phyloP scores from a whole-genome alignment of 208 protist genomes.

The Zelonia costaricensis region DNA sequence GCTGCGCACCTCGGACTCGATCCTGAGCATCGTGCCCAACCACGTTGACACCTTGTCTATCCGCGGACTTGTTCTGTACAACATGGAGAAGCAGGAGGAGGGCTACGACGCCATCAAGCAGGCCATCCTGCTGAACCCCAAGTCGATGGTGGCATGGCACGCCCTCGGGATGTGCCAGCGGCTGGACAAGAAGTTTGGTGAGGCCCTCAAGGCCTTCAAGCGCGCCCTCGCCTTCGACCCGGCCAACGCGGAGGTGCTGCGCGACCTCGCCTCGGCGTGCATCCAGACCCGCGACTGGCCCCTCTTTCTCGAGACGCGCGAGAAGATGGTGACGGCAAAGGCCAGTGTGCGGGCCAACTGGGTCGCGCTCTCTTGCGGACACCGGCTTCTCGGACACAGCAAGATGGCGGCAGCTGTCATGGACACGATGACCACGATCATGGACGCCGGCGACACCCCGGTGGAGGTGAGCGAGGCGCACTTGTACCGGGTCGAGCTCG shows the following conservation, averaged over 20 bases:
- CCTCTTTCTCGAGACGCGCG: slow-evolving; percentile 84
- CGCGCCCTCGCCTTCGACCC: slow-evolving; percentile 67
- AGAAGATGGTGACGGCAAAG: slow-evolving; percentile 90
- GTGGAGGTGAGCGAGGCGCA: slow-evolving; percentile 80
- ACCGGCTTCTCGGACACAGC: slow-evolving; percentile 72
- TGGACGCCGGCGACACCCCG: slow-evolving; percentile 68
- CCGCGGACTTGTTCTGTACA: slow-evolving; percentile 76
- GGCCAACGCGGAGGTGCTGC: slow-evolving; percentile 87
- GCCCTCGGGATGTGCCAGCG: slow-evolving; percentile 93
- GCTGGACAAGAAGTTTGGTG: slow-evolving; percentile 86
- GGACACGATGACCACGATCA: slow-evolving; percentile 80
- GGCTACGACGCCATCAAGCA: slow-evolving; percentile 57
- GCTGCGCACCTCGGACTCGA: slow-evolving; percentile 69
- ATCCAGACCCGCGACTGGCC: slow-evolving; percentile 93
- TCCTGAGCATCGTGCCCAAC: slow-evolving; percentile 63
- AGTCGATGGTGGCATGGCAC: slow-evolving; percentile 93
- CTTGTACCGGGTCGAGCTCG: slow-evolving; percentile 76
- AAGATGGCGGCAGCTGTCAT: slow-evolving; percentile 74
- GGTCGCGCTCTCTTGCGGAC: slow-evolving; percentile 81
- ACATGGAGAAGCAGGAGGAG: slow-evolving; percentile 75
- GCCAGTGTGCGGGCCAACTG: slow-evolving; percentile 87
- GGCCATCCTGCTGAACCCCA: slow-evolving; percentile 52
- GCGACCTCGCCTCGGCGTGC: slow-evolving; percentile 89
- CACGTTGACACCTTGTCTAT: slow-evolving; percentile 86
- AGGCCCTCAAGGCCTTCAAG: slow-evolving; percentile 94